phyloP scores from a whole-genome alignment of 192 early-diverging fungal species.

The Backusella macrospora region DNA sequence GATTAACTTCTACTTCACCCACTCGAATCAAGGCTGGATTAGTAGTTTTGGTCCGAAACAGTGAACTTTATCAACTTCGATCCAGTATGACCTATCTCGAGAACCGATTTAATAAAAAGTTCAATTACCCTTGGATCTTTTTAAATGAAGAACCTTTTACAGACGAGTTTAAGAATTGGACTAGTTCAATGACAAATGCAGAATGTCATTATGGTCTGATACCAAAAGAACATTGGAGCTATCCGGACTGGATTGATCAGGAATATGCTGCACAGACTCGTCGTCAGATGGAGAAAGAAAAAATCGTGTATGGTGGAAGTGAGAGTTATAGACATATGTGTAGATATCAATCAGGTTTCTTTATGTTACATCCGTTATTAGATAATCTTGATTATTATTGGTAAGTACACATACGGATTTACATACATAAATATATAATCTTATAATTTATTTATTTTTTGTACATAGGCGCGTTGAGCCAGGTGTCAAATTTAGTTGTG shows the following conservation, averaged over 20 bases:
- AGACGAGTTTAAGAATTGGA: slow-evolving; percentile 60
- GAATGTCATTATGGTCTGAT: slow-evolving; percentile 60
- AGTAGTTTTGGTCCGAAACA: slow-evolving; percentile 74
- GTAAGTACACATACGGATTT: slow-evolving; percentile 32
- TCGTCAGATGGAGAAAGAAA: slow-evolving; percentile 52
- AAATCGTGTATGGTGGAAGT: slow-evolving; percentile 65
- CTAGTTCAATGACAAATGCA: slow-evolving; percentile 48
- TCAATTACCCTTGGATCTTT: slow-evolving; percentile 79
- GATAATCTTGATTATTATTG: slow-evolving; percentile 82
- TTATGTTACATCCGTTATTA: slow-evolving; percentile 73
- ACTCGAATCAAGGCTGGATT: slow-evolving; percentile 64
- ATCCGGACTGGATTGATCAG: slow-evolving; percentile 79
- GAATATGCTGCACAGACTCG: slow-evolving; percentile 53
- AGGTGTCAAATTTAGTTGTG: slow-evolving; percentile 79
- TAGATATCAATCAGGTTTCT: slow-evolving; percentile 78
- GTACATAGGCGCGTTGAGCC: slow-evolving; percentile 72
- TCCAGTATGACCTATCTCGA: slow-evolving; percentile 65
- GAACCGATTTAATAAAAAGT: slow-evolving; percentile 66
- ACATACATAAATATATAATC: neutral
- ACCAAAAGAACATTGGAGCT: slow-evolving; percentile 77
- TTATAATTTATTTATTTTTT: neutral
- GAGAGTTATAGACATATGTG: slow-evolving; percentile 81
- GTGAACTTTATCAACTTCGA: slow-evolving; percentile 65
- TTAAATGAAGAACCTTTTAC: slow-evolving; percentile 76
- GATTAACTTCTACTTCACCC: neutral